Base-by-base conservation (phyloP, 2,329 filamentous ascomycete genomes). In the Biscogniauxia mediterranea region DNA sequence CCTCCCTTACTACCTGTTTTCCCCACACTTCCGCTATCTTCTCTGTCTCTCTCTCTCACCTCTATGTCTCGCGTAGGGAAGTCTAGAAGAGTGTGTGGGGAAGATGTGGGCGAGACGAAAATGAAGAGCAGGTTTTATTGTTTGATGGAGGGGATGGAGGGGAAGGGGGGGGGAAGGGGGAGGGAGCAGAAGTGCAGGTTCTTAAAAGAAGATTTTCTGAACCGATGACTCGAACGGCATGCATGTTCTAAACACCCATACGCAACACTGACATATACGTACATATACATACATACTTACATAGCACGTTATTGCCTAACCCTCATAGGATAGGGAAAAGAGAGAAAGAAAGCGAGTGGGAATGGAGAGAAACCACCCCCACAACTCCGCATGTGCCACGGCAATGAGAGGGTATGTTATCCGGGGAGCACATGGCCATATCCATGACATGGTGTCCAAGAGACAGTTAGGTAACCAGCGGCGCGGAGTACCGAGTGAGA, bases 171-270 rank as follows among this genome's bases (percentile, higher is more conserved):
- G 63, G 60, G 38, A n/a, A n/a, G n/a, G n/a, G n/a, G n/a, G n/a
- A n/a, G n/a, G n/a, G n/a, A n/a, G 60, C 61, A 61, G 61, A 65
- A 64, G 59, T 65, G 60, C 61, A 56, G 38, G 52, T 55, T 46
- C 38, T 46, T 46, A n/a, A n/a, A 46, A 46, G 38, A 46, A 46
- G 17, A 49, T 56, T 58, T 32, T 60, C 61, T 62, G 59, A 20
- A 61, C 60, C 54, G 56, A 58, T 66, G 64, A 66, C 64, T 66
- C 62, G 64, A 64, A 57, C 51, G 57, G 50, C 49, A 53, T 55
- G 62, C 57, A 64, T 64, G 64, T 66, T 59, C 64, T 50, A 59
- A 57, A 51, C n/a, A 46, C 20, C 42, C 28, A 38, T 13, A 25
- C 11, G 32, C 38, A n/a, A 1, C 20, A 20, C 26, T 28, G 26